Evolutionary conservation across 768 basidiomycete genomes (phyloP), one percentile per base, ranked within the genome.

Genomic region (Xerocomellus amylosporus): DNA sequence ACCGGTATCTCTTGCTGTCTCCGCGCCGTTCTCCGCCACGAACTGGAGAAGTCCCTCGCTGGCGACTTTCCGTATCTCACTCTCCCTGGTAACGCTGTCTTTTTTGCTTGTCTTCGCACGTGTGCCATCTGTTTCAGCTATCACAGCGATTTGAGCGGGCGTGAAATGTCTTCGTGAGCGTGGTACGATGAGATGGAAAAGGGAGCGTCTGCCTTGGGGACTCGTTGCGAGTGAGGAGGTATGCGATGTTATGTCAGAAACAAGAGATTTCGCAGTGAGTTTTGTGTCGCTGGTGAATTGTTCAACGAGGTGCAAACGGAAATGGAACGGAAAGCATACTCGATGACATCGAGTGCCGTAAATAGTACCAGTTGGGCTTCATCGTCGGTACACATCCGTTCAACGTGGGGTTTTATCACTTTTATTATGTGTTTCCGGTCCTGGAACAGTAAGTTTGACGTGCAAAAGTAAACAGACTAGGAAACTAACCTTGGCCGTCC

Each of bases 341-440:
- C 94, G 50, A 90, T 87, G 38, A 89, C 82, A 66, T 98, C 94
- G 12, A 96, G 77, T 7, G 90, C 90, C 0, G 92, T 92, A 73
- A 95, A 96, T 4, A 97, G 72, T 2, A 95, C 91, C 22, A 90
- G 74, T 62, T 95, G 93, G 0, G 94, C 94, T 58, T 97, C 92
- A 42, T 93, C 90, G 60, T 94, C 91, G 39, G 81, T 77, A 62
- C 88, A 90, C 82, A 97, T 93, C 3, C 88, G 85, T 66, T 89
- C 87, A 24, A 95, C 77, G 62, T 97, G 93, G 2, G 93, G 92
- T 61, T 93, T 94, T 47, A 98, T 78, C 6, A 83, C 80, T 75
- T 95, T 95, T 50, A 96, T 76, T 48, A 95, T 91, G 58, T 87
- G 86, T 79, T 97, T 98, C 51, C 94, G 82, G 68, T 97, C 93